Evolutionary conservation across 2,329 filamentous ascomycete genomes (phyloP), one percentile per base, ranked within the genome.

Genomic region (Penicillium palitans): DNA sequence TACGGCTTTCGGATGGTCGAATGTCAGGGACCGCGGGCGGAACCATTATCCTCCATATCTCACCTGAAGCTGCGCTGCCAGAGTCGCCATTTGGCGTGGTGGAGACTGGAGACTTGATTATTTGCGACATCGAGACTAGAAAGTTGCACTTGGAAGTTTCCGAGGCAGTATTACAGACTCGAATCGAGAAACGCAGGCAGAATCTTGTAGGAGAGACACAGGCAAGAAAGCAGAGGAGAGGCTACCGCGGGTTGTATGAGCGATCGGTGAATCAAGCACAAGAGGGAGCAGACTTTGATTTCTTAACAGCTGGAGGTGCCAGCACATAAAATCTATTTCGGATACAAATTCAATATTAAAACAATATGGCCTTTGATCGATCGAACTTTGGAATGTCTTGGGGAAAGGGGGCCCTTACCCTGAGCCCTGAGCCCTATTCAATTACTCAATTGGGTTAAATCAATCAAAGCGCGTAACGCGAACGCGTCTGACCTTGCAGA

Each of bases 1-100:
- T 84, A 29, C 72, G 82, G 1, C 67, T 84, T 5, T 81, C 78
- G 0, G 82, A 85, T 69, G 82, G 82, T 1, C 72, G 82, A 24
- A 84, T 84, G 81, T 80, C 76, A 31, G 82, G 82, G 0, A 84
- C 82, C 4, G 82, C 82, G 2, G 82, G 82, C 0, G 82, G 82
- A 4, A 84, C 81, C 0, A 81, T 84, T 21, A 73, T 82, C 2
- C 69, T 84, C 24, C 82, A 84, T 61, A 76, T 84, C 31, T 81
- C 79, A 4, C 83, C 82, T 0, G 82, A 85, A 64, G 75, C 79
- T 6, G 80, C 75, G 1, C 62, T 82, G 12, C 73, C 77, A 0
- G 77, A 77, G 21, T 80, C 78, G 0, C 75, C 79, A 9, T 79
- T 82, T 61, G 81, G 81, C 0, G 68, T 82, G 3, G 74, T 84